phyloP scores from a whole-genome alignment of 805 yeast genomes.

The Barnettozyma pratensis region DNA sequence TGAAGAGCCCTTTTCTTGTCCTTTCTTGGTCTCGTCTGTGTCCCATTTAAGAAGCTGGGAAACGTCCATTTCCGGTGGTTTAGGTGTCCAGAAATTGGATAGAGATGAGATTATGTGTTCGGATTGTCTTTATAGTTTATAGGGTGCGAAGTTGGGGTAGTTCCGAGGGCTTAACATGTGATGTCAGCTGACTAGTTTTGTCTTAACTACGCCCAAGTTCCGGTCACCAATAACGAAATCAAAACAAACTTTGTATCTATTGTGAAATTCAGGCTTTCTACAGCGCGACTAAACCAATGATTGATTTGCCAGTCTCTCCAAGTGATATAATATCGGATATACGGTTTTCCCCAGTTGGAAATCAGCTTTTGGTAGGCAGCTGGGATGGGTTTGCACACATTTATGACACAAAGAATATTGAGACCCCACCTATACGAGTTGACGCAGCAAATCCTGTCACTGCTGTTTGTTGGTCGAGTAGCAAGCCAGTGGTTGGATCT shows the following conservation, averaged over 20 bases:
- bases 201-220: background rate
- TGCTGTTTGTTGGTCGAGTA: slow-evolving; percentile 19
- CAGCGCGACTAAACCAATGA: background rate
- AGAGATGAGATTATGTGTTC: background rate
- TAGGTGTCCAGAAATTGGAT: background rate
- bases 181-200: background rate
- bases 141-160: background rate
- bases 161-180: background rate
- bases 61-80: slow-evolving; percentile 22
- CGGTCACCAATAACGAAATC: background rate
- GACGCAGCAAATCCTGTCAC: slow-evolving; percentile 16
- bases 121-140: no score
- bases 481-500: slow-evolving; percentile 40
- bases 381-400: slow-evolving; percentile 53
- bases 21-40: slow-evolving; percentile 7
- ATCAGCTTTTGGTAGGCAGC: slow-evolving; percentile 43
- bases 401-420: slow-evolving; percentile 31
- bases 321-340: slow-evolving; percentile 40
- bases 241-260: no score
- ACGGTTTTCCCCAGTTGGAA: slow-evolving; percentile 31
- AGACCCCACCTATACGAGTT: slow-evolving; percentile 22
- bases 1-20: slow-evolving; percentile 1
- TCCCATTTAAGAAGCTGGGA: slow-evolving; percentile 28
- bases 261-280: no score
- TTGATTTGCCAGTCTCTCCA: slow-evolving; percentile 24